Evolutionary conservation across 306 rosid genomes (phyloP).

Genomic region (Malus fusca): DNA sequence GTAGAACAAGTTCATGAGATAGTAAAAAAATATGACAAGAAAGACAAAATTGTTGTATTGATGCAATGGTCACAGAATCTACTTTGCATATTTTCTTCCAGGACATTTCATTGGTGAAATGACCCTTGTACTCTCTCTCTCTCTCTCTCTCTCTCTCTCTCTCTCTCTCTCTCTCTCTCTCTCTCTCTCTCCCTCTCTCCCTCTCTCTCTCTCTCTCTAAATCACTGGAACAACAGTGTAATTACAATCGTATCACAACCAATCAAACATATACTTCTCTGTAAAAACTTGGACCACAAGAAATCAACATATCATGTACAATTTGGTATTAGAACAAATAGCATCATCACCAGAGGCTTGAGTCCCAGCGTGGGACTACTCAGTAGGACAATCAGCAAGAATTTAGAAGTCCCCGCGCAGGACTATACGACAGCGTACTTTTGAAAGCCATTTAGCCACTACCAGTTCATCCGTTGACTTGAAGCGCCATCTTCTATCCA

Average conservation of each 20-base stretch:
- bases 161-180: neutral
- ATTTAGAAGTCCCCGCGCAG: neutral
- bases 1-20: neutral
- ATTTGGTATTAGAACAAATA: conserved; percentile 14
- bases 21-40: neutral
- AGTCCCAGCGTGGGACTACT: neutral
- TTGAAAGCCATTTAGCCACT: neutral
- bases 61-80: neutral
- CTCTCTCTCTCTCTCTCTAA: neutral
- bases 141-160: neutral
- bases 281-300: conserved; percentile 13
- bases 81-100: neutral
- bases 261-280: conserved; percentile 21
- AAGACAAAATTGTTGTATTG: conserved; percentile 10
- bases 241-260: conserved; percentile 22
- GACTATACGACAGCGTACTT: neutral
- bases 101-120: neutral
- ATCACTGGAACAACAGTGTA: conserved; percentile 2
- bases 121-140: neutral
- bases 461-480: neutral
- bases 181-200: neutral
- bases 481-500: conserved; percentile 20
- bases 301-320: conserved; percentile 43
- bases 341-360: conserved; percentile 4
- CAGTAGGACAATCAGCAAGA: neutral